Percentiles rank a stretch among this genome's conserved stretches.
Conservation (phyloP, 2,329 filamentous ascomycete species). For the Cladosporium sp. region DNA sequence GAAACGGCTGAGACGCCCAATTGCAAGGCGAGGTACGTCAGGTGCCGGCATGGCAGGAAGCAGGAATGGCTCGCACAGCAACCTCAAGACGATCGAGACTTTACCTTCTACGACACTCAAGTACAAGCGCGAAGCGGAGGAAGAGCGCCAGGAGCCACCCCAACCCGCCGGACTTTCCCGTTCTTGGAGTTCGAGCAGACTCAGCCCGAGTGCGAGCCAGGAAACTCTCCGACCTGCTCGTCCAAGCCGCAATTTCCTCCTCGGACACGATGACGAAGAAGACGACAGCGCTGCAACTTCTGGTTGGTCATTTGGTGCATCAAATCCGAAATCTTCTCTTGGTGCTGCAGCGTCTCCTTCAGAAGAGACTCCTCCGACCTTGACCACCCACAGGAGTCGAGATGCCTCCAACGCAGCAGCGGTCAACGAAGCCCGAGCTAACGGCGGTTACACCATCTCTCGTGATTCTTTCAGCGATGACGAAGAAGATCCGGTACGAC, state of each 20-base stretch:
- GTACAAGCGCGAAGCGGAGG: conserved; percentile 47
- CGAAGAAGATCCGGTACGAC: conserved; percentile 46
- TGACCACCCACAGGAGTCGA: not conserved
- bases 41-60: conserved; percentile 43
- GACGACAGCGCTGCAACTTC: conserved; percentile 26
- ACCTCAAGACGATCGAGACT: conserved; percentile 79
- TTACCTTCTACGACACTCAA: conserved; percentile 86
- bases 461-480: conserved; percentile 51
- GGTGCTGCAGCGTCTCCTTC: conserved; percentile 28
- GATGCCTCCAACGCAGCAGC: conserved; percentile 17
- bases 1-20: conserved; percentile 61
- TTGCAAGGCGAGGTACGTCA: conserved; percentile 50
- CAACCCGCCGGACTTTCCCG: conserved; percentile 23
- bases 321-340: conserved; percentile 37
- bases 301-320: conserved; percentile 39
- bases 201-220: conserved; percentile 77
- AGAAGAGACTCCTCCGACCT: conserved; percentile 14
- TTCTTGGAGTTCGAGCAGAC: conserved; percentile 22
- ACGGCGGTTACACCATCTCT: conserved; percentile 16
- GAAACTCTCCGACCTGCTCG: conserved; percentile 76
- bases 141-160: not conserved
- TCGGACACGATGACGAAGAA: conserved; percentile 45
- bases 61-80: conserved; percentile 58
- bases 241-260: conserved; percentile 65
- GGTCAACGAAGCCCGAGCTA: conserved; percentile 6